Evolutionary conservation across 192 early-diverging fungal species (phyloP), one percentile per base, ranked within the genome.

Genomic region (Diversispora eburnea): DNA sequence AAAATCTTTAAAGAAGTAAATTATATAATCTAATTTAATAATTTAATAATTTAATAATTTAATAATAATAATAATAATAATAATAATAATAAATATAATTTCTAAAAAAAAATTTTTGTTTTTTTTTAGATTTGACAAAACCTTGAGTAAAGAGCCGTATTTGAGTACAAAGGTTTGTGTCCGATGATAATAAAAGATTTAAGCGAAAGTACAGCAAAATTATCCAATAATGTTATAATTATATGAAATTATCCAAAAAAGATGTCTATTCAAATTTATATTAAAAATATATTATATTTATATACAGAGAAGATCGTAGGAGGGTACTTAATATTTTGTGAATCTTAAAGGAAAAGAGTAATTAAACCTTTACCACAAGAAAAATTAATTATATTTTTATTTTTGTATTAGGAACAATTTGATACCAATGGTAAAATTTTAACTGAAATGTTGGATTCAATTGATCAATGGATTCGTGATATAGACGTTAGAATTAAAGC

Each of bases 1-100:
- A 25, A 87, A 87, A 79, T n/a, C n/a, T n/a, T n/a, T n/a, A n/a
- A n/a, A n/a, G n/a, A 87, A 87, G 86, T 87, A 85, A 85, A 80
- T 77, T 22, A 68, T 42, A 20, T 3, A 33, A 51, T 51, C 41
- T n/a, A 17, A 13, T 33, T 7, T 39, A 13, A 12, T 55, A 33
- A 19, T 49, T 15, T 25, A 49, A 20, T n/a, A n/a, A 9, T 41
- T 68, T 19, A 20, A 39, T 41, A 15, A 17, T 62, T 59, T 49
- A 39, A 17, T n/a, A 70, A 60, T 10, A 20, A 17, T 70, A 3
- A 60, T 45, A 4, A n/a, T 55, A 17, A 33, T 45, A 2, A 3
- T 54, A 54, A 54, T 54, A 17, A 17, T 5, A 5, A 12, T n/a
- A n/a, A n/a, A n/a, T n/a, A 8, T 4, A 10, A 9, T 54, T 10